Percentiles rank a stretch among this genome's conserved stretches.
phyloP scores from a whole-genome alignment of 2,329 filamentous ascomycete species.

The Fusarium pseudocircinatum region DNA sequence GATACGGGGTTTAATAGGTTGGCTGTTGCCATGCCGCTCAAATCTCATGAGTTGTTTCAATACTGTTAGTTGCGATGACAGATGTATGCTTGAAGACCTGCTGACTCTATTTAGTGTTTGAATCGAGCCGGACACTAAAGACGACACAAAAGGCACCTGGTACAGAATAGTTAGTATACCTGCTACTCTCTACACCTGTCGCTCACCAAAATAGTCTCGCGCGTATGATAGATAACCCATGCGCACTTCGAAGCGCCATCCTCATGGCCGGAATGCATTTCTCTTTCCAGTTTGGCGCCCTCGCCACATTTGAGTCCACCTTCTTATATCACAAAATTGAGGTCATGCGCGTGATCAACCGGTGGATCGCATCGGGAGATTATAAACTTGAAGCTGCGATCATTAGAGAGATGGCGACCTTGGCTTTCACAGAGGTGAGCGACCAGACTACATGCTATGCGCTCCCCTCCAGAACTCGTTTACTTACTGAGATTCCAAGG shows the following conservation, averaged over 20 bases:
- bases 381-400: neutral
- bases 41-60: slow-evolving; percentile 17
- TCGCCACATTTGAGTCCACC: neutral
- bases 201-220: neutral
- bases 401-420: slow-evolving; percentile 7
- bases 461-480: accelerated
- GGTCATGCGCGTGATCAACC: slow-evolving; percentile 5
- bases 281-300: slow-evolving; percentile 1
- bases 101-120: neutral
- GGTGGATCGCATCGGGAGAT: neutral
- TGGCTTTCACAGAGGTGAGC: slow-evolving; percentile 14
- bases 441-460: accelerated
- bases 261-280: slow-evolving; percentile 19
- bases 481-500: neutral
- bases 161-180: neutral
- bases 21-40: slow-evolving; percentile 7
- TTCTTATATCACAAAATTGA: slow-evolving; percentile 15
- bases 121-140: neutral
- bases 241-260: neutral
- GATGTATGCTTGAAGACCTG: accelerated
- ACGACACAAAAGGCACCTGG: neutral
- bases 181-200: accelerated
- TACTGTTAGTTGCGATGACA: neutral
- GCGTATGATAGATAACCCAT: neutral
- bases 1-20: slow-evolving; percentile 6